These are phyloP conservation scores for Candida piceae DNA, from an alignment of 805 yeast genomes.

Conservation along the genomic window DNA sequence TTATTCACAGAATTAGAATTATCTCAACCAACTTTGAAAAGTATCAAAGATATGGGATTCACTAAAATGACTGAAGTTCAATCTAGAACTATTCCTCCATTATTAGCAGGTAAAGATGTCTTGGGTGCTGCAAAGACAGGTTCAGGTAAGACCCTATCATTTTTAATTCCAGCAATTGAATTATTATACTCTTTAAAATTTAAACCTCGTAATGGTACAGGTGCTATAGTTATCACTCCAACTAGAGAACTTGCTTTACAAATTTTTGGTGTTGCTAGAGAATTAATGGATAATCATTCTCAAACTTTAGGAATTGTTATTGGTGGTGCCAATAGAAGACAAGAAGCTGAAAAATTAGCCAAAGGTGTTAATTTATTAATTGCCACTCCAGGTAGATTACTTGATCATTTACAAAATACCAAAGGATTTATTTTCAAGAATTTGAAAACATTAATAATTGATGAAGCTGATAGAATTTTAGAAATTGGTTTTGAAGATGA, in stretches of 20 bases:
- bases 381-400: conserved; percentile 96
- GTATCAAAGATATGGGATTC: conserved; percentile 87
- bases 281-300: conserved; percentile 81
- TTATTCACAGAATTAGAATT: conserved; percentile 52
- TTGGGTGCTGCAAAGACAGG: conserved; percentile 99
- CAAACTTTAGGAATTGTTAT: conserved; percentile 96
- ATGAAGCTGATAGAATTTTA: conserved; percentile 96
- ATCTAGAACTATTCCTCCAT: conserved; percentile 92
- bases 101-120: conserved; percentile 94
- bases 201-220: conserved; percentile 98
- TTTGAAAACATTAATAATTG: conserved; percentile 88
- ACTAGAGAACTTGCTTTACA: conserved; percentile 97
- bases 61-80: conserved; percentile 90
- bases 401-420: conserved; percentile 96
- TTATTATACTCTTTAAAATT: conserved; percentile 82
- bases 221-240: conserved; percentile 93
- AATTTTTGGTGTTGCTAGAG: conserved; percentile 96
- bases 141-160: conserved; percentile 96
- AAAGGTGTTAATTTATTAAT: conserved; percentile 92
- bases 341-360: conserved; percentile 89
- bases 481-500: conserved; percentile 99
- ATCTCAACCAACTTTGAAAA: conserved; percentile 76
- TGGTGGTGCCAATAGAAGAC: conserved; percentile 97
- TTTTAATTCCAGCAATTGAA: conserved; percentile 93
- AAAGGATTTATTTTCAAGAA: conserved; percentile 91